Base-by-base conservation (phyloP, 1,139 yeast genomes). In the Ashbya aceris region DNA sequence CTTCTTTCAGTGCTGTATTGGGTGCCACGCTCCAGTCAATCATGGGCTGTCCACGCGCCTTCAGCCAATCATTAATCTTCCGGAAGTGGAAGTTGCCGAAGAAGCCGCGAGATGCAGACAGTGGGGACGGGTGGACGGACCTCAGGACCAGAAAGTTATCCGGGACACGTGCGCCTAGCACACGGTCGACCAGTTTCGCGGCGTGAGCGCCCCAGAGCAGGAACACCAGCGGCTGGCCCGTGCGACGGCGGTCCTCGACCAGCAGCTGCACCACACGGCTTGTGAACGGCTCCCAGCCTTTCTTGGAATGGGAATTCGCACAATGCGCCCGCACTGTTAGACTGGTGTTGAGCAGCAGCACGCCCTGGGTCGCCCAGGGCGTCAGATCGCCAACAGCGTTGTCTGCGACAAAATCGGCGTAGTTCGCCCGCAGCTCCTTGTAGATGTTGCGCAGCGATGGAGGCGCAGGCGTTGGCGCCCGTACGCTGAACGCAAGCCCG, bases 191-290 rank as follows among this genome's bases (percentile, higher is more conserved):
- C 31, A 94, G 67, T 47, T 77, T 81, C 41, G 81, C 87, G 0
- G 98, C 98, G 2, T 96, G 96, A 7, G 76, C 67, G 0, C 99
- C 99, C 99, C 99, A 93, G 1, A 95, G 84, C 68, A 91, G 67
- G 27, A 91, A 73, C 4, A 82, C 93, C 33, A 87, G 71, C 5
- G 89, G 89, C 34, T 62, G 50, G 2, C 57, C 55, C 2, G 60
- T 53, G 1, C 61, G 51, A 28, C 66, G 58, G 27, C 66, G 56
- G 10, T 61, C 66, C 23, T 55, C 58, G 12, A 76, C 64, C 20
- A 79, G 68, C 2, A 76, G 69, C 23, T 71, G 66, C 20, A 87
- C 73, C 2, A 79, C 86, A 37, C 74, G 70, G 53, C 77, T 86
- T 0, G 98, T 93, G 60, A 93, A 89, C 33, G 67, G 68, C 56